Conservation (phyloP, 2,329 filamentous ascomycete genomes). For the Escovopsis sp. region DNA sequence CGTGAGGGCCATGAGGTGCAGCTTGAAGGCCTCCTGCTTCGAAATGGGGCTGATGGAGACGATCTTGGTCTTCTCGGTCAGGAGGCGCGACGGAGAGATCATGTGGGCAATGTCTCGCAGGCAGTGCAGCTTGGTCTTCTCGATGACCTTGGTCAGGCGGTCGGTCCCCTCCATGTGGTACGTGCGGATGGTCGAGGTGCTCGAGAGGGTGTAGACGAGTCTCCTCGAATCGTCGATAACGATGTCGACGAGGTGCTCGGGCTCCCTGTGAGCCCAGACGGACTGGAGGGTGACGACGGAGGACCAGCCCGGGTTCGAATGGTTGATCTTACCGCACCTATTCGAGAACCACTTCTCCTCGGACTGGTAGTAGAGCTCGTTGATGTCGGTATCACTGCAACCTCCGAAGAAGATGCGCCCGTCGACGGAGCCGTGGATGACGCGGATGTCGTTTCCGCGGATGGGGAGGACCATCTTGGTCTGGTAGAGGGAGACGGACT, state of each 20-base stretch:
- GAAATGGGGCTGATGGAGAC: constrained; percentile 79
- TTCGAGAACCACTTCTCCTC: constrained; percentile 95
- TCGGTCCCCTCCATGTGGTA: constrained; percentile 66
- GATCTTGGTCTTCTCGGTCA: constrained; percentile 56
- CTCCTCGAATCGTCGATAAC: constrained; percentile 78
- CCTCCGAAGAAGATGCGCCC: constrained; percentile 92
- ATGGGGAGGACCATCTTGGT: constrained; percentile 73
- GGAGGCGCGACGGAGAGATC: constrained; percentile 56
- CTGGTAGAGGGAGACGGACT: constrained; percentile 66
- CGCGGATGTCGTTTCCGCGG: constrained; percentile 59
- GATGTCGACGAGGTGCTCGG: constrained; percentile 62
- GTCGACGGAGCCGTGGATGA: constrained; percentile 66
- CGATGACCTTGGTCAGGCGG: constrained; percentile 48
- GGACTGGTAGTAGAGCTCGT: constrained; percentile 91
- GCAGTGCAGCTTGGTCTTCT: constrained; percentile 47
- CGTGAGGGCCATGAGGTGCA: constrained; percentile 83
- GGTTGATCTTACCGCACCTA: constrained; percentile 76
- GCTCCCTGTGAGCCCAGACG: constrained; percentile 35
- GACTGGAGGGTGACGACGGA: constrained; percentile 41
- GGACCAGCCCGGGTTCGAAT: constrained; percentile 60
- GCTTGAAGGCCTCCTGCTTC: constrained; percentile 60
- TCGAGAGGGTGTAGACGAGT: constrained; percentile 83
- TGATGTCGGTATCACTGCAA: constrained; percentile 66
- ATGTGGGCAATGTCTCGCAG: constrained; percentile 72
- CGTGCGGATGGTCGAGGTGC: constrained; percentile 73